A percentile compares a stretch with the other conserved stretches of the same genome.
These are phyloP conservation scores for Bassia scoparia DNA, from an alignment of 148 eudicot species.

Conservation along the genomic window DNA sequence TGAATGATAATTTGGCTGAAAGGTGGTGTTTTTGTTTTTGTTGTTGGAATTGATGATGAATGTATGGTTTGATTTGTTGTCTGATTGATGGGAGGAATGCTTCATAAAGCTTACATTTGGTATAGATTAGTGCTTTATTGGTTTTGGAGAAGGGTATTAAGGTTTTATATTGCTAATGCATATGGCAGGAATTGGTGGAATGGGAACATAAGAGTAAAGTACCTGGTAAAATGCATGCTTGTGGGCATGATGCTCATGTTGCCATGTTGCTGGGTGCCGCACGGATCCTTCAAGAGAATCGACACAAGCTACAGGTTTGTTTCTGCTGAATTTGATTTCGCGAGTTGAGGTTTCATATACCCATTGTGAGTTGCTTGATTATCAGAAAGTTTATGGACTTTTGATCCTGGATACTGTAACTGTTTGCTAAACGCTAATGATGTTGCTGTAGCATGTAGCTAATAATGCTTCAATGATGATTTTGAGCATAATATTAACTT, in stretches of 20 bases:
- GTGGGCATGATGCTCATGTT: constrained; percentile 93
- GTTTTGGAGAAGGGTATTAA: neutral
- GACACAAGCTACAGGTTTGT: constrained; percentile 53
- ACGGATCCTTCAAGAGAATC: constrained; percentile 79
- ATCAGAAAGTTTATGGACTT: neutral
- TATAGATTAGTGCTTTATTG: neutral
- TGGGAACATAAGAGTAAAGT: constrained; percentile 90
- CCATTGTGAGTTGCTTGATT: neutral
- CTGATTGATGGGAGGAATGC: neutral
- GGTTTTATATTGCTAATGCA: neutral
- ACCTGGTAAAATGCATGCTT: constrained; percentile 91
- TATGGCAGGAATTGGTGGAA: constrained; percentile 75
- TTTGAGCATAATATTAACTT: neutral
- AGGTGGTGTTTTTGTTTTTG: neutral
- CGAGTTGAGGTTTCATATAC: neutral
- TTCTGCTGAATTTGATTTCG: constrained; percentile 9
- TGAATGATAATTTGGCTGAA: neutral
- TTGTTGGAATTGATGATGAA: neutral
- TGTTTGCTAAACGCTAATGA: neutral
- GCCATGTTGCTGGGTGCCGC: constrained; percentile 97
- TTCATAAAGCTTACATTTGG: neutral
- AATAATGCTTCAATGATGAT: neutral
- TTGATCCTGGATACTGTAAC: neutral
- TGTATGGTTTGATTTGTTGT: neutral
- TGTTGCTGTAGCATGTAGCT: neutral